Percentiles rank a stretch among this genome's conserved stretches.
These are phyloP conservation scores for Psilocybe sp. DNA, from an alignment of 768 basidiomycete genomes.

Conservation along the genomic window DNA sequence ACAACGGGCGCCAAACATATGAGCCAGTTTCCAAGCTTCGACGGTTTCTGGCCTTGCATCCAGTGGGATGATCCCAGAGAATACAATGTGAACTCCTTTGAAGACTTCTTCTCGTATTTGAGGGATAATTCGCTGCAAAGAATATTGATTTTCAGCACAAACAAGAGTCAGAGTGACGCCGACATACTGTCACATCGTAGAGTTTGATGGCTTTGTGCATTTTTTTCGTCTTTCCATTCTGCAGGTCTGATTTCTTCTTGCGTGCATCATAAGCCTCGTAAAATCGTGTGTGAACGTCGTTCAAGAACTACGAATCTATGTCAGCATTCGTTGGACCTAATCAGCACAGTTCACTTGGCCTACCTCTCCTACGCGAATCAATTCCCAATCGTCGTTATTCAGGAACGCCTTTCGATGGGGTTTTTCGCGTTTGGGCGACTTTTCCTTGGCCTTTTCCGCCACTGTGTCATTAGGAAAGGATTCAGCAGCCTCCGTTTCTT, in stretches of 20 bases:
- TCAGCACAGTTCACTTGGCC: not conserved
- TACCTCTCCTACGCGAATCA: constrained; percentile 75
- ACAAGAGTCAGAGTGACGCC: not conserved
- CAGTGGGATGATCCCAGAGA: constrained; percentile 95
- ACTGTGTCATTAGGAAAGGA: constrained; percentile 11
- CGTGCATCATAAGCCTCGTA: constrained; percentile 63
- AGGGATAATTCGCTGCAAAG: constrained; percentile 77
- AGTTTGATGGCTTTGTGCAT: constrained; percentile 20
- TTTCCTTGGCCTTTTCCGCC: constrained; percentile 13
- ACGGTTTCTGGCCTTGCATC: constrained; percentile 74
- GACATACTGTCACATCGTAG: constrained; percentile 80
- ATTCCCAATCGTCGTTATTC: constrained; percentile 84
- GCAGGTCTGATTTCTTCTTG: constrained; percentile 12
- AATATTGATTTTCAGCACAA: not conserved
- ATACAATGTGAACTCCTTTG: constrained; percentile 78
- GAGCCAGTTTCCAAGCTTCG: constrained; percentile 84
- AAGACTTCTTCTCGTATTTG: constrained; percentile 72
- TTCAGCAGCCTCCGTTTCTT: constrained; percentile 21
- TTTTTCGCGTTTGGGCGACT: constrained; percentile 38
- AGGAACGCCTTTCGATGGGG: constrained; percentile 68
- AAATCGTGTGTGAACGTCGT: constrained; percentile 75
- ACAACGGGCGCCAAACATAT: constrained; percentile 85
- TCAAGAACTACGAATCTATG: constrained; percentile 57
- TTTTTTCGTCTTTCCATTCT: constrained; percentile 25
- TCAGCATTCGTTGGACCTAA: not conserved